Evolutionary conservation across 179 eudicot species (phyloP).

Genomic region (Carnegiea gigantea): DNA sequence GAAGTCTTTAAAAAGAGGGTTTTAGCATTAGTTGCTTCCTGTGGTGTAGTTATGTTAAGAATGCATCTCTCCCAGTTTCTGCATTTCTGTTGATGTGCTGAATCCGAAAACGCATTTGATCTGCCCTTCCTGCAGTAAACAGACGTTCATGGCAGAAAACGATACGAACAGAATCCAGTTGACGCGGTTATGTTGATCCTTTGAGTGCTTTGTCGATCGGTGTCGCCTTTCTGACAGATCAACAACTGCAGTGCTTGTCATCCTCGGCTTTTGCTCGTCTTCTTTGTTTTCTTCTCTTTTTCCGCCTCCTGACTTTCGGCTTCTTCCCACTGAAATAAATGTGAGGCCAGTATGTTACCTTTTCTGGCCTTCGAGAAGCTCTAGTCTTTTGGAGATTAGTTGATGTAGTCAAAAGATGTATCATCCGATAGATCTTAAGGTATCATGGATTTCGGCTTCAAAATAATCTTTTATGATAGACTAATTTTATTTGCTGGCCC

Average conservation of each 20-base stretch:
- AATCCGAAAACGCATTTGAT: background rate
- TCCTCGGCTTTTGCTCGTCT: conserved; percentile 2
- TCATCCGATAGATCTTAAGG: conserved; percentile 13
- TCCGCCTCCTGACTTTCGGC: background rate
- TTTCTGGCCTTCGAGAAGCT: conserved; percentile 15
- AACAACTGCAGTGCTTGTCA: conserved; percentile 11
- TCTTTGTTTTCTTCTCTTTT: background rate
- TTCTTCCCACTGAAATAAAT: conserved; percentile 22
- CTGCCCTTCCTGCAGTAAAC: conserved; percentile 17
- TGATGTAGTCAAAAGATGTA: conserved; percentile 22
- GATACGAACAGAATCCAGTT: background rate
- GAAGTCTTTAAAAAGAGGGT: background rate
- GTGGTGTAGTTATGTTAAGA: background rate
- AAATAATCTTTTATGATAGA: background rate
- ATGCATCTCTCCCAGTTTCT: background rate
- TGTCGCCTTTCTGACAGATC: background rate
- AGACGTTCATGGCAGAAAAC: background rate
- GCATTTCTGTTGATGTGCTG: background rate
- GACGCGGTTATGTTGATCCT: conserved; percentile 1
- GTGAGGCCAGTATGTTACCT: conserved; percentile 21
- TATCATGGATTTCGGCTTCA: conserved; percentile 14
- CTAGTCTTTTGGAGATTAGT: conserved; percentile 17
- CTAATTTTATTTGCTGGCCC: conserved; percentile 1
- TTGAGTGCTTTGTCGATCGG: background rate
- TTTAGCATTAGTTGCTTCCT: background rate